These are phyloP conservation scores for Amanita subjunquillea DNA, from an alignment of 768 basidiomycete species.

Conservation along the genomic window DNA sequence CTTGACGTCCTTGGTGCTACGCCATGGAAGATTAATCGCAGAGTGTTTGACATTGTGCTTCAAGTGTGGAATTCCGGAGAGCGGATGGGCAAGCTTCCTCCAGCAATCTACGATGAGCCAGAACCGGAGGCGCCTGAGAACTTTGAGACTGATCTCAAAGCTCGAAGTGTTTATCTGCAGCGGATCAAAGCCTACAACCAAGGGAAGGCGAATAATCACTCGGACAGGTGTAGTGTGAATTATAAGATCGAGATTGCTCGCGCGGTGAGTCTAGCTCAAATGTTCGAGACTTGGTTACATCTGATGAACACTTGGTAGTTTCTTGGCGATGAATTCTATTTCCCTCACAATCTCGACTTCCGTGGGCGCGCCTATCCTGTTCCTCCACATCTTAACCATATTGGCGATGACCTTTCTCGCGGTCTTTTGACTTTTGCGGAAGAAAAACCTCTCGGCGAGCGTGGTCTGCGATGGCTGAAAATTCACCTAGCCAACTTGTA, in stretches of 20 bases:
- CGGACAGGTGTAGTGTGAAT: slow-evolving; percentile 86
- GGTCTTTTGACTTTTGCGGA: slow-evolving; percentile 81
- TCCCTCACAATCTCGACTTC: slow-evolving; percentile 97
- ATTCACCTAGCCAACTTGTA: slow-evolving; percentile 91
- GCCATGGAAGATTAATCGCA: slow-evolving; percentile 81
- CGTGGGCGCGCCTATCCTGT: slow-evolving; percentile 95
- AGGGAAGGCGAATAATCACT: slow-evolving; percentile 72
- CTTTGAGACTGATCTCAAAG: slow-evolving; percentile 39
- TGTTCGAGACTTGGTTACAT: neutral
- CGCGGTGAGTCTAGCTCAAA: slow-evolving; percentile 43
- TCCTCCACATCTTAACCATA: slow-evolving; percentile 90
- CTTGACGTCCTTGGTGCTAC: slow-evolving; percentile 86
- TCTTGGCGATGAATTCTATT: slow-evolving; percentile 78
- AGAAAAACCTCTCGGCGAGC: slow-evolving; percentile 66
- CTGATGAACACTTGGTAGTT: slow-evolving; percentile 37
- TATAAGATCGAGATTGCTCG: slow-evolving; percentile 96
- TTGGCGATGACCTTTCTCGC: slow-evolving; percentile 89
- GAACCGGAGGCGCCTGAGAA: slow-evolving; percentile 50
- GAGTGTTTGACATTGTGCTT: slow-evolving; percentile 65
- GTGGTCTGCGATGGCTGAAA: slow-evolving; percentile 89
- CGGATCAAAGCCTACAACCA: slow-evolving; percentile 46
- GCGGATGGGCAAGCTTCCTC: slow-evolving; percentile 76
- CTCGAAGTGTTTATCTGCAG: slow-evolving; percentile 40
- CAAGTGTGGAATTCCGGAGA: slow-evolving; percentile 84
- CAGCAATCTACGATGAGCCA: slow-evolving; percentile 49